phyloP scores from a whole-genome alignment of 257 asterid species.

The Nicotiana knightiana region DNA sequence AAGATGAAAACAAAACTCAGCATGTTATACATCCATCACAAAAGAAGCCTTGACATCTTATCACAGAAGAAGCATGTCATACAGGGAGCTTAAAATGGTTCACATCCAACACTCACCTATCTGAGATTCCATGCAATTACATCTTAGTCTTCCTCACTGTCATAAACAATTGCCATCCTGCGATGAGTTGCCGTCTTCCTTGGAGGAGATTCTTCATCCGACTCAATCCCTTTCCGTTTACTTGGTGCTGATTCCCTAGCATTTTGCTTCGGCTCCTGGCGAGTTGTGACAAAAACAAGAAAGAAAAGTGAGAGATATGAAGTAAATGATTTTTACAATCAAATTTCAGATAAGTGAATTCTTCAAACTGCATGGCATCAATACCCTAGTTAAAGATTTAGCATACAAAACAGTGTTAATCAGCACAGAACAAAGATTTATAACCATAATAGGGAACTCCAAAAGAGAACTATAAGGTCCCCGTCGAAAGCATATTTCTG shows the following conservation, averaged over 20 bases:
- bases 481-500: not conserved
- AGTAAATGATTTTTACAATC: not conserved
- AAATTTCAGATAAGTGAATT: not conserved
- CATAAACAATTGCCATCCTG: conserved; percentile 81
- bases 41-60: not conserved
- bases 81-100: not conserved
- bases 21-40: not conserved
- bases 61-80: conserved; percentile 4
- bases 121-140: conserved; percentile 7
- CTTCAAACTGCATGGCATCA: not conserved
- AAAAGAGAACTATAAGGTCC: not conserved
- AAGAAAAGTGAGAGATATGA: not conserved
- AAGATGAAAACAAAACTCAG: not conserved
- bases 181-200: conserved; percentile 67
- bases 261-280: conserved; percentile 76
- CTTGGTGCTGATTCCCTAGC: conserved; percentile 48
- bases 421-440: not conserved
- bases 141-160: conserved; percentile 75
- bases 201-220: conserved; percentile 93
- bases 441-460: not conserved
- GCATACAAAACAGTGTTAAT: not conserved
- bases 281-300: conserved; percentile 4
- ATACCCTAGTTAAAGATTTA: not conserved
- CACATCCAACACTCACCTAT: not conserved
- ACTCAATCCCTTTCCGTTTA: conserved; percentile 79